Conservation (phyloP, 163 green algal genomes). For the Botryococcus braunii region DNA sequence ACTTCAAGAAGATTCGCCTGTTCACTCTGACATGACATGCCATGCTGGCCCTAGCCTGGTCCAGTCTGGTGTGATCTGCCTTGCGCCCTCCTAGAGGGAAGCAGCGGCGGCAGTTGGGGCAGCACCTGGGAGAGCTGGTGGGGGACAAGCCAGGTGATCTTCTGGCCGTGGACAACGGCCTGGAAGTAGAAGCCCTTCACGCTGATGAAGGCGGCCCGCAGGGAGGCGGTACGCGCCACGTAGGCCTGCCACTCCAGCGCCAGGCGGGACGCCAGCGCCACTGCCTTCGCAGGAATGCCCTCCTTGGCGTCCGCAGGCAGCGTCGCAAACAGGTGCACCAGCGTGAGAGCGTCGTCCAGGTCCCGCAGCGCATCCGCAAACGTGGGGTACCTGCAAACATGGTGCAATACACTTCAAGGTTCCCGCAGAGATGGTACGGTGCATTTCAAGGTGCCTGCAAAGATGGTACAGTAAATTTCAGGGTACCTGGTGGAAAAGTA, state of each 20-base stretch:
- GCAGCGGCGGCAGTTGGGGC: too few relatives aligned
- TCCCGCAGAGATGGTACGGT: too few relatives aligned
- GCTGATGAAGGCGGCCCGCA: slow-evolving; percentile 88
- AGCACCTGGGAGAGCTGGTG: slow-evolving; percentile 68
- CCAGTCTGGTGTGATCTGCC: too few relatives aligned
- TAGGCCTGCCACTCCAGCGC: slow-evolving; percentile 33
- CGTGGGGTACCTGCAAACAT: slow-evolving; percentile 92
- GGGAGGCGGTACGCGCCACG: slow-evolving; percentile 65
- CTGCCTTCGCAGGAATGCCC: slow-evolving; percentile 47
- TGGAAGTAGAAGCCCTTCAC: slow-evolving; percentile 86
- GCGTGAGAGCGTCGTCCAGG: slow-evolving; percentile 94
- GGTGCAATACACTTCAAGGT: too few relatives aligned
- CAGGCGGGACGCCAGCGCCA: slow-evolving; percentile 10
- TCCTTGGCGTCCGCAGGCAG: slow-evolving; percentile 66
- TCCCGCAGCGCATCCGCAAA: slow-evolving; percentile 96
- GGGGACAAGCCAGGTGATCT: slow-evolving; percentile 92
- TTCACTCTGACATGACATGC: too few relatives aligned
- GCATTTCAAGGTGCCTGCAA: too few relatives aligned
- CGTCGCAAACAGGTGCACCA: slow-evolving; percentile 92
- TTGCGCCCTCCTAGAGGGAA: too few relatives aligned
- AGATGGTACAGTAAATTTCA: too few relatives aligned
- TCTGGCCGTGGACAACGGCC: slow-evolving; percentile 83
- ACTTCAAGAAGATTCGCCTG: too few relatives aligned
- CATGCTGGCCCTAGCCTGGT: too few relatives aligned
- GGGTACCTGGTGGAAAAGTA: too few relatives aligned